Evolutionary conservation across 106 monocot genomes (phyloP), one percentile per base, ranked within the genome.

Genomic region (Allium sativum): DNA sequence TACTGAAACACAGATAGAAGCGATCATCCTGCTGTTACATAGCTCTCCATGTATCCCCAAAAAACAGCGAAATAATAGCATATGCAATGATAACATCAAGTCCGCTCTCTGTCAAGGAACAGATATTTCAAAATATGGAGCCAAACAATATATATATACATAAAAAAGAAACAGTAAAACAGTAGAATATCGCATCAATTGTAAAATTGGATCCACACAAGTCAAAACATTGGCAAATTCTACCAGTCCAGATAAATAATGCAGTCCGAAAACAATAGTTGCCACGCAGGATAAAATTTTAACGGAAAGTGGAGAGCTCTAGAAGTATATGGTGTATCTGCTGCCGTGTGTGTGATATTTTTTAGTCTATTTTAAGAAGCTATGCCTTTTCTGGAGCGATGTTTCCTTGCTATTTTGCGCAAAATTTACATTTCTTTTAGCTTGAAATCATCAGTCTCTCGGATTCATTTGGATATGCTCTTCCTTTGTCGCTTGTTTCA

Each of bases 141-240:
- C 31, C 31, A 31, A 31, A 31, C 31, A 31, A 31, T 31, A 31
- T 31, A 5, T 31, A 5, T 3, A 3, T 31, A 5, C 5, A 5
- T 31, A 31, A 31, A 31, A 5, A 31, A 31, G 31, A 31, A 31
- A 31, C 43, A 42, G 44, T 59, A 59, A 41, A 59, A 43, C n/a
- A 40, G n/a, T 15, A 59, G 59, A 4, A 44, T 18, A 41, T 15
- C 43, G 9, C 1, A n/a, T 43, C 42, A 43, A 59, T 8, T 47
- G 48, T 52, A 51, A 64, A 64, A 51, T 64, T 21, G 50, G 40
- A 65, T 12, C 15, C 64, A 52, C 31, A 31, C 31, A 31, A 31
- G 40, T 65, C 45, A 48, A 22, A 13, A 22, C n/a, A 47, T 52
- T 51, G 48, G 41, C 64, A 52, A 31, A 44, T 65, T 51, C 64